These are phyloP conservation scores for Sporobolomyces phaffii DNA, from an alignment of 768 basidiomycete species.

Conservation along the genomic window DNA sequence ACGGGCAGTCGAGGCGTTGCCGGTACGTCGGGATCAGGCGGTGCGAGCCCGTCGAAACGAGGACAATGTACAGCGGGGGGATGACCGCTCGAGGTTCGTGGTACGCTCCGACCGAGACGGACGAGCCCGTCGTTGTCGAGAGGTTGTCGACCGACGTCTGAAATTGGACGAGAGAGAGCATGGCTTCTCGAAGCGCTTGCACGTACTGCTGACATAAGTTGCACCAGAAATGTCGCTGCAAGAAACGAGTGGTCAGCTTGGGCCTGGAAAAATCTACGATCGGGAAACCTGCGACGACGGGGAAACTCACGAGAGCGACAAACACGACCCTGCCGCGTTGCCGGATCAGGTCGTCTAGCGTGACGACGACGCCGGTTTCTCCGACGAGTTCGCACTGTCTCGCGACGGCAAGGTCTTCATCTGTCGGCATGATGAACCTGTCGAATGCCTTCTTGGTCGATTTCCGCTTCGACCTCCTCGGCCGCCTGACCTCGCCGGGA, in stretches of 20 bases:
- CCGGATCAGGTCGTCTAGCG: slow-evolving; percentile 23
- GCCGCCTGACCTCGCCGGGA: background rate
- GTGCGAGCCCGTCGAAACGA: slow-evolving; percentile 25
- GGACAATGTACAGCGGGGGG: slow-evolving; percentile 31
- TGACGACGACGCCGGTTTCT: slow-evolving; percentile 6
- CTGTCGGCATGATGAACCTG: slow-evolving; percentile 20
- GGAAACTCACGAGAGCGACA: slow-evolving; percentile 16
- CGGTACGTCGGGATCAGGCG: slow-evolving; percentile 31
- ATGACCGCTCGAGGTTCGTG: background rate
- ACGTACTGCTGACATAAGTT: slow-evolving; percentile 32
- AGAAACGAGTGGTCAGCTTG: too few species aligned
- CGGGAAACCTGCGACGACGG: too few species aligned
- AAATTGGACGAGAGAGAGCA: slow-evolving; percentile 9
- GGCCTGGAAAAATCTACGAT: too few species aligned
- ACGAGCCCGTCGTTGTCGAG: background rate
- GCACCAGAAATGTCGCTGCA: slow-evolving; percentile 23
- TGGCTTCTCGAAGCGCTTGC: slow-evolving; percentile 15
- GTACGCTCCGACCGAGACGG: slow-evolving; percentile 5
- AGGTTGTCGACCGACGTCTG: background rate
- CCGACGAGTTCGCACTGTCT: slow-evolving; percentile 14
- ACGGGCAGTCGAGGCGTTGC: slow-evolving; percentile 55
- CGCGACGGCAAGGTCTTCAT: slow-evolving; percentile 6
- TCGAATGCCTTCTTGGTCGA: slow-evolving; percentile 13
- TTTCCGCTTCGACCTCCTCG: background rate
- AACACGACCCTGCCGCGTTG: slow-evolving; percentile 14